A percentile compares a stretch with the other conserved stretches of the same genome.
Conservation (phyloP, 306 rosid species). For the Acacia acuminata region DNA sequence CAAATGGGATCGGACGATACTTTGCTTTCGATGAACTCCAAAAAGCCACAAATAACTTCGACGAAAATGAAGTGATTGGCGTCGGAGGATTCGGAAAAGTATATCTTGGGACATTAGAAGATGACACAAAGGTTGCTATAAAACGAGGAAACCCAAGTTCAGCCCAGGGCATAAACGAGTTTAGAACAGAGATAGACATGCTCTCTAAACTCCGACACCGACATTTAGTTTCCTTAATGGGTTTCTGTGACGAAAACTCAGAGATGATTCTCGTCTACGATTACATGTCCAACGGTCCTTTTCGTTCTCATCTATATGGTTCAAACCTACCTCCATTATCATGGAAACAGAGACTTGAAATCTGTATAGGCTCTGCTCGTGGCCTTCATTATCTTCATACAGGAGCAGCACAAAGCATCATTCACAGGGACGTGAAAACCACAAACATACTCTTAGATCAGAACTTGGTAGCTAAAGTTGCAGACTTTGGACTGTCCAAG, state of each 20-base stretch:
- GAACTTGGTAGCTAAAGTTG: constrained; percentile 69
- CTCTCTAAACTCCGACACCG: constrained; percentile 85
- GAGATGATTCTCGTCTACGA: constrained; percentile 93
- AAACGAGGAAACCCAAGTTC: constrained; percentile 73
- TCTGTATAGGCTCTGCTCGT: constrained; percentile 85
- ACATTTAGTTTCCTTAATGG: constrained; percentile 82
- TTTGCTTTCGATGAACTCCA: constrained; percentile 59
- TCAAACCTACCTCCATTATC: constrained; percentile 53
- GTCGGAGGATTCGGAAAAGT: constrained; percentile 92
- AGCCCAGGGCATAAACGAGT: constrained; percentile 81
- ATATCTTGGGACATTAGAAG: constrained; percentile 66
- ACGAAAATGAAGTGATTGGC: constrained; percentile 70
- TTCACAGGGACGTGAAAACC: constrained; percentile 87
- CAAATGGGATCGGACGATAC: constrained; percentile 47
- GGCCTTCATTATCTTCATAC: constrained; percentile 93
- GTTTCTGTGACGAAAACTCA: constrained; percentile 71
- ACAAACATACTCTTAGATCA: constrained; percentile 86
- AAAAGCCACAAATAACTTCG: constrained; percentile 62
- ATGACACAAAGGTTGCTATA: constrained; percentile 70
- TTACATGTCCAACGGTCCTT: constrained; percentile 82
- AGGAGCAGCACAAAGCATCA: constrained; percentile 75
- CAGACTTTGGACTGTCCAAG: constrained; percentile 88
- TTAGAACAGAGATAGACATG: constrained; percentile 75
- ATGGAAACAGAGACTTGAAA: constrained; percentile 82
- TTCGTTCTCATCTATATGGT: constrained; percentile 76